Evolutionary conservation across 805 yeast genomes (phyloP).

Genomic region (Saturnispora galanensis): DNA sequence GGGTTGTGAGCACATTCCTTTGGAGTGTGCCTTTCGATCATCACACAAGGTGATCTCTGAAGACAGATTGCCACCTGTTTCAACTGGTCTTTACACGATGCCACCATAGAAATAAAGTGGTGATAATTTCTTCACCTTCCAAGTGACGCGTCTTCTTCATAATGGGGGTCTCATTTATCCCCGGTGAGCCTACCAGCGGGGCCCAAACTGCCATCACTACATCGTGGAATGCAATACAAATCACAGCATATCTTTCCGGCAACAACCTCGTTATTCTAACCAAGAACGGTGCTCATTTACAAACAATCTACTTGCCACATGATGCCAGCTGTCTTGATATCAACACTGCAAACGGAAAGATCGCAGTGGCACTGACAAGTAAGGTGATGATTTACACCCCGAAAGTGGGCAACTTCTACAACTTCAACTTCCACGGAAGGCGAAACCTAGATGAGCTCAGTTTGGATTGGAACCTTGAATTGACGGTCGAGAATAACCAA

Average conservation of each 20-base stretch:
- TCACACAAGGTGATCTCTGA: slow-evolving; percentile 93
- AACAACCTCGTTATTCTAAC: slow-evolving; percentile 67
- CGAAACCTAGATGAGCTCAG: slow-evolving; percentile 24
- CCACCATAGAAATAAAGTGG: slow-evolving; percentile 34
- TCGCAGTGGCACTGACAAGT: slow-evolving; percentile 43
- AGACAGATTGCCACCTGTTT: slow-evolving; percentile 93
- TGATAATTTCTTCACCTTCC: background rate
- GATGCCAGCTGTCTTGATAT: slow-evolving; percentile 64
- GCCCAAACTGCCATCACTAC: slow-evolving; percentile 46
- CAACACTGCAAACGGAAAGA: slow-evolving; percentile 48
- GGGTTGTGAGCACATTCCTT: slow-evolving; percentile 80
- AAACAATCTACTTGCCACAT: slow-evolving; percentile 60
- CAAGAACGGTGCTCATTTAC: slow-evolving; percentile 45
- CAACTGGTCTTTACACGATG: slow-evolving; percentile 86
- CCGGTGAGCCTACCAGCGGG: slow-evolving; percentile 67
- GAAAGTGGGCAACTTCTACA: slow-evolving; percentile 35
- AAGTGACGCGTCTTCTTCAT: slow-evolving; percentile 3
- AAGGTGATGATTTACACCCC: slow-evolving; percentile 48
- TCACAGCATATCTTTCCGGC: slow-evolving; percentile 77
- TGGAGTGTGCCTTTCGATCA: slow-evolving; percentile 83
- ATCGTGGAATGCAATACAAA: slow-evolving; percentile 52
- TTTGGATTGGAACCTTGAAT: slow-evolving; percentile 26
- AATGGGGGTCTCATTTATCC: slow-evolving; percentile 64
- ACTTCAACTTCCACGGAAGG: slow-evolving; percentile 27
- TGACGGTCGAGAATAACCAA: slow-evolving; percentile 12